Percentiles rank a stretch among this genome's conserved stretches.
Evolutionary conservation across 2,329 filamentous ascomycete genomes (phyloP).

Genomic region (Dactylellina sp.): DNA sequence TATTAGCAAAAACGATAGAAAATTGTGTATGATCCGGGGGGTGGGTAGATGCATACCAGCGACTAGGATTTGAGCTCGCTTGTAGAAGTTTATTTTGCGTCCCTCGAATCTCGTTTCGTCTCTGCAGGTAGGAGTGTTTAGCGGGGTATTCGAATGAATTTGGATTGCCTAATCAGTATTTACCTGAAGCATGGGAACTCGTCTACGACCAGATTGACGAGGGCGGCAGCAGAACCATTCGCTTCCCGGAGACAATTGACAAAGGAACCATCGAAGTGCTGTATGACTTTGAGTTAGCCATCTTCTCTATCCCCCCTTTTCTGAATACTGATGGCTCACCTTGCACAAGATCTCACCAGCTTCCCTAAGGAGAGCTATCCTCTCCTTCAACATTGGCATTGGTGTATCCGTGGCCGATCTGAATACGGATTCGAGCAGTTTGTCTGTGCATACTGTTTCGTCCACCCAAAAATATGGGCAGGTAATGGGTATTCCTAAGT

Average conservation of each 20-base stretch:
- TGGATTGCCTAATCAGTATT: not conserved
- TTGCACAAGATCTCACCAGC: conserved; percentile 83
- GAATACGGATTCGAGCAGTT: conserved; percentile 81
- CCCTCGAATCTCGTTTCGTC: conserved; percentile 83
- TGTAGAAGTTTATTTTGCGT: conserved; percentile 82
- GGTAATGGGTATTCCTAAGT: conserved; percentile 83
- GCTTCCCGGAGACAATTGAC: conserved; percentile 78
- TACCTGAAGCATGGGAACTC: conserved; percentile 83
- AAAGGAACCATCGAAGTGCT: conserved; percentile 82
- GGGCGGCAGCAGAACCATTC: conserved; percentile 79
- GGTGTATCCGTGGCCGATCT: conserved; percentile 85
- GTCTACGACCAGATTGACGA: conserved; percentile 86
- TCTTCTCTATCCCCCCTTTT: conserved; percentile 14
- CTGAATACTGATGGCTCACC: conserved; percentile 65
- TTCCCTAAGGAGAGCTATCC: conserved; percentile 82
- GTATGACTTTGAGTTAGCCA: conserved; percentile 45
- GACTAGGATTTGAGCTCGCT: conserved; percentile 94
- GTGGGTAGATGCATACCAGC: conserved; percentile 66
- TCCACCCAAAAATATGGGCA: conserved; percentile 87
- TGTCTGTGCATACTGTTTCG: conserved; percentile 79
- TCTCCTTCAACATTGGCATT: conserved; percentile 84
- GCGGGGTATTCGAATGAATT: not conserved
- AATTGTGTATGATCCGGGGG: not conserved
- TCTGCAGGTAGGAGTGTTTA: conserved; percentile 11
- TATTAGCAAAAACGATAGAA: not conserved